Evolutionary conservation across 1,139 yeast species (phyloP).

Genomic region (Arxiozyma bovina): DNA sequence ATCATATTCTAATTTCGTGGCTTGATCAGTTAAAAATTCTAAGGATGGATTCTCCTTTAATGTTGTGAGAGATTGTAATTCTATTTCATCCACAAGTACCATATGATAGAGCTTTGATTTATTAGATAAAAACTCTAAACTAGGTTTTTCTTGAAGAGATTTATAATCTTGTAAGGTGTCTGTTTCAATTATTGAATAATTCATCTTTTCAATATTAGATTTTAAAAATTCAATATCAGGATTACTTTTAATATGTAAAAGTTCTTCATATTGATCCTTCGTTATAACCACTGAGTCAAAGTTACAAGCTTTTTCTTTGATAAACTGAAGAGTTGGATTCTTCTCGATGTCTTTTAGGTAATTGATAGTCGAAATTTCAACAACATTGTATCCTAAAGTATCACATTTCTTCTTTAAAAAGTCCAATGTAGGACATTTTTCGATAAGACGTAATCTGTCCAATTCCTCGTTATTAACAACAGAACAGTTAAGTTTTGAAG

Average conservation of each 20-base stretch:
- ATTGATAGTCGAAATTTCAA: not conserved
- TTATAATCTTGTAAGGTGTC: not conserved
- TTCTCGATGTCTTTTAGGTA: conserved; percentile 7
- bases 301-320: conserved; percentile 19
- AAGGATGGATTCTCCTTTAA: conserved; percentile 13
- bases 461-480: conserved; percentile 6
- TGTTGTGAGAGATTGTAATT: conserved; percentile 3
- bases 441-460: not conserved
- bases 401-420: conserved; percentile 5
- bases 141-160: conserved; percentile 1
- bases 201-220: not conserved
- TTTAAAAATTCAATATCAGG: conserved; percentile 14
- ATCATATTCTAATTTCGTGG: not conserved
- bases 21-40: conserved; percentile 12
- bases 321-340: conserved; percentile 21
- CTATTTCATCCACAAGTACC: conserved; percentile 1
- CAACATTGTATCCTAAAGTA: not conserved
- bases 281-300: conserved; percentile 10
- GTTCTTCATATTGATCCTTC: not conserved
- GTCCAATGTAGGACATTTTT: conserved; percentile 16
- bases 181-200: not conserved
- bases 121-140: conserved; percentile 13
- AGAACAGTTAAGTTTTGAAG: conserved; percentile 14
- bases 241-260: not conserved
- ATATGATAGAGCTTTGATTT: conserved; percentile 13